Evolutionary conservation across 164 flowering plant species (phyloP).

Genomic region (Buxus sempervirens): DNA sequence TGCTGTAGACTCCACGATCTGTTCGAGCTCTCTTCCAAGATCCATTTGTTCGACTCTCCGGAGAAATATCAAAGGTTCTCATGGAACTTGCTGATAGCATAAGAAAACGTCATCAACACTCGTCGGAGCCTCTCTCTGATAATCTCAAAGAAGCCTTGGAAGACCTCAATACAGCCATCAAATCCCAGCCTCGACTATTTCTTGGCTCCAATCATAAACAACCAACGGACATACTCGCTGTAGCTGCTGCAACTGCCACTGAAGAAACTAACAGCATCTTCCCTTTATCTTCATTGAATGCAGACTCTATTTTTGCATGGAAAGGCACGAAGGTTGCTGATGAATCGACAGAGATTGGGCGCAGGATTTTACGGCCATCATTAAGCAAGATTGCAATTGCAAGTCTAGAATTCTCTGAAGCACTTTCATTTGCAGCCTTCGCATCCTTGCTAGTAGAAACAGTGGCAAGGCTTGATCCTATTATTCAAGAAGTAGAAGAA

Average conservation of each 20-base stretch:
- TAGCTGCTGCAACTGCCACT: constrained; percentile 40
- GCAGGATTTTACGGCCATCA: constrained; percentile 54
- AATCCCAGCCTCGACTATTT: constrained; percentile 84
- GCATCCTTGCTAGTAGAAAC: constrained; percentile 87
- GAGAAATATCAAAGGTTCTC: constrained; percentile 65
- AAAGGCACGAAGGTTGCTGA: constrained; percentile 31
- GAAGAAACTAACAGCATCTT: constrained; percentile 17
- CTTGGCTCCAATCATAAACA: constrained; percentile 48
- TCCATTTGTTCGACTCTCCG: constrained; percentile 60
- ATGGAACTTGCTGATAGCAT: constrained; percentile 68
- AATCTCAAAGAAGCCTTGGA: constrained; percentile 68
- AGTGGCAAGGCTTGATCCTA: constrained; percentile 76
- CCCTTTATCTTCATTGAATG: constrained; percentile 48
- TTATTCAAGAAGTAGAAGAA: constrained; percentile 82
- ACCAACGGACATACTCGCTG: constrained; percentile 37
- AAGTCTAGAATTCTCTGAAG: constrained; percentile 90
- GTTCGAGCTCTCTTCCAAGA: constrained; percentile 67
- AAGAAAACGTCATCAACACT: constrained; percentile 53
- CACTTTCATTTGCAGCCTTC: constrained; percentile 93
- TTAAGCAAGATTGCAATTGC: constrained; percentile 68
- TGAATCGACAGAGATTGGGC: constrained; percentile 19
- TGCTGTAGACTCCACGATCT: constrained; percentile 52
- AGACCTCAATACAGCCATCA: constrained; percentile 69
- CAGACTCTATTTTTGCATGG: constrained; percentile 66
- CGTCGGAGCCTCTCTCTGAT: constrained; percentile 61